Evolutionary conservation across 495 filamentous ascomycete species (phyloP), one percentile per base, ranked within the genome.

Genomic region (Xanthoparmelia taractica): DNA sequence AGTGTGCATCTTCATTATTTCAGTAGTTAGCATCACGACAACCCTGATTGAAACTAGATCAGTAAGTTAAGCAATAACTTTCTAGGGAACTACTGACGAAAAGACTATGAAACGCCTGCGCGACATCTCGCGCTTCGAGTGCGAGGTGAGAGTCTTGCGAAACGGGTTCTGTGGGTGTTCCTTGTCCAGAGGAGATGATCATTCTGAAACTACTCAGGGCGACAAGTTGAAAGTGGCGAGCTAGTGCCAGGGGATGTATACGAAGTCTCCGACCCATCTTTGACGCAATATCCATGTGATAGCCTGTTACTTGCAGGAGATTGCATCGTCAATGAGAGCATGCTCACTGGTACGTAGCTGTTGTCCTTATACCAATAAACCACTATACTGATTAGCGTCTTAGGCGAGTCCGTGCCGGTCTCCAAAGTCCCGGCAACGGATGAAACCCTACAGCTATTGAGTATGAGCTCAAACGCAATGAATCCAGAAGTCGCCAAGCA

Each of bases 251-350:
- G 95, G 18, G 95, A 99, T 73, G 88, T 99, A 7, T 99, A 96
- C 72, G 95, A 99, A 75, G 84, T 97, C 48, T 96, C 94, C 60
- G 95, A 99, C 73, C 95, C 93, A 18, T 92, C 86, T n/a, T 78
- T 99, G 34, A 84, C 85, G n/a, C 88, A 95, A 68, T 89, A 96
- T 68, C 95, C 95, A 15, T 91, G 91, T 69, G 95, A 99, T 75
- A 95, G 92, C 72, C 79, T 99, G 43, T 77, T 99, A 11, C 77
- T 99, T 8, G 89, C 89, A 60, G 95, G 95, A 31, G 95, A 99
- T 73, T 96, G 92, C 73, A 97, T 99, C 66, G 92, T 99, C 64
- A 99, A 99, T 72, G 95, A 99, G 73, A 97, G 93, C 78, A 99
- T 99, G 95, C 84, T 99, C 37, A 99, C 95, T 45, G 88, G 87